Evolutionary conservation across 106 monocot species (phyloP), one percentile per base, ranked within the genome.

Genomic region (Acorus gramineus): DNA sequence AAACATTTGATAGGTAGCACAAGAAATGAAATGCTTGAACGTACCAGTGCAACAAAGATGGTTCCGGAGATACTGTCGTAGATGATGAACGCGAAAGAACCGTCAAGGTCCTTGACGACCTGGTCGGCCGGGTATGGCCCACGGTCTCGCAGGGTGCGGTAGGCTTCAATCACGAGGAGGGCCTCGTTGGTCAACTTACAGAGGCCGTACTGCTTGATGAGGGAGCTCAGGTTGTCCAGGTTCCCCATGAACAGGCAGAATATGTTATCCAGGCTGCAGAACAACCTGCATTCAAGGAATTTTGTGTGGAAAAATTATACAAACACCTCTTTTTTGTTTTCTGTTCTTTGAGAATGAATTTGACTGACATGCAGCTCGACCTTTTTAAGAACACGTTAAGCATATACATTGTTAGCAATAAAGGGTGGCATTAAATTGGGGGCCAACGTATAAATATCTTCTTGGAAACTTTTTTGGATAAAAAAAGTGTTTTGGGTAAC

Each of bases 91-190:
- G 88, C 87, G 59, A 85, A 98, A 51, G 74, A 71, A 14, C 98
- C 98, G 11, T 60, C 60, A 44, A 98, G 74, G 60, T 85, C 92
- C 75, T 92, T 98, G 46, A 98, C 66, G 51, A 92, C 98, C 70
- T 92, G 91, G 61, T 98, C 92, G 13, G 98, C 98, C 5, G 96
- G 96, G 73, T 91, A 91, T 0, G 96, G 96, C 8, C 87, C 87
- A 46, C 96, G 87, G 69, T 98, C 96, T 14, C 96, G 87, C 5
- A 98, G 88, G 2, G 96, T 91, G 7, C 91, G 73, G 78, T 98
- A 98, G n/a, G 96, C 96, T 72, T 92, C 88, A 64, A 92, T 87
- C 9, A 90, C 81, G 1, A 98, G 81, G 52, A 86, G 44, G 28
- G 92, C 91, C 72, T 98, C 98, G 62, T 92, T 71, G 64, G 81